Conservation (phyloP, 2,329 filamentous ascomycete genomes). For the Peltaster fructicola region DNA sequence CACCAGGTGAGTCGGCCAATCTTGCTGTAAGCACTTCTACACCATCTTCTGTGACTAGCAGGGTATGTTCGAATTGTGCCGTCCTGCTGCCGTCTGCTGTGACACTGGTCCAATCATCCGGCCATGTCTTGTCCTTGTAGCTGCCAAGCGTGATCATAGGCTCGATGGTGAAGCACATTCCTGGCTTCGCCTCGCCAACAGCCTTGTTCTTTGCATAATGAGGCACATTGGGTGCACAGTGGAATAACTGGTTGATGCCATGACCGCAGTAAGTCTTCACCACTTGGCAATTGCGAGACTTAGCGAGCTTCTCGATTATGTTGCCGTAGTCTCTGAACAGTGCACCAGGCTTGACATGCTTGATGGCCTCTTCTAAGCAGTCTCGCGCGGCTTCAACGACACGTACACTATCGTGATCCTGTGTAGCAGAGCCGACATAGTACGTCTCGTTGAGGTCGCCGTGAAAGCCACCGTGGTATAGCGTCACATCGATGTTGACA, state of each 20-base stretch:
- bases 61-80: constrained; percentile 83
- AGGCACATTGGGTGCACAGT: constrained; percentile 82
- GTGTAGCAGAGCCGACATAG: constrained; percentile 77
- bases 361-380: constrained; percentile 79
- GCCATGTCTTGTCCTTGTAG: constrained; percentile 88
- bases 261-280: constrained; percentile 95
- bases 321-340: constrained; percentile 88
- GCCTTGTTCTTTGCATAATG: constrained; percentile 99
- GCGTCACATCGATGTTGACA: constrained; percentile 85
- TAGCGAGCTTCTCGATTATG: constrained; percentile 88
- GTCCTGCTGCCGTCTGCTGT: constrained; percentile 79
- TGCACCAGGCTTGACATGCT: constrained; percentile 80
- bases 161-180: constrained; percentile 98
- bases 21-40: constrained; percentile 68
- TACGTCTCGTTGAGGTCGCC: constrained; percentile 97
- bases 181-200: constrained; percentile 78
- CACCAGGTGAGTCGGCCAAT: constrained; percentile 55
- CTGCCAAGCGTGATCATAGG: constrained; percentile 93
- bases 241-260: constrained; percentile 85
- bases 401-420: constrained; percentile 70
- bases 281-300: constrained; percentile 67
- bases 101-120: constrained; percentile 95
- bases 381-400: constrained; percentile 83
- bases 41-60: constrained; percentile 67
- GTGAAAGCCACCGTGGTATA: constrained; percentile 91